Conservation (phyloP, 805 yeast species). For the Yarrowia deformans region DNA sequence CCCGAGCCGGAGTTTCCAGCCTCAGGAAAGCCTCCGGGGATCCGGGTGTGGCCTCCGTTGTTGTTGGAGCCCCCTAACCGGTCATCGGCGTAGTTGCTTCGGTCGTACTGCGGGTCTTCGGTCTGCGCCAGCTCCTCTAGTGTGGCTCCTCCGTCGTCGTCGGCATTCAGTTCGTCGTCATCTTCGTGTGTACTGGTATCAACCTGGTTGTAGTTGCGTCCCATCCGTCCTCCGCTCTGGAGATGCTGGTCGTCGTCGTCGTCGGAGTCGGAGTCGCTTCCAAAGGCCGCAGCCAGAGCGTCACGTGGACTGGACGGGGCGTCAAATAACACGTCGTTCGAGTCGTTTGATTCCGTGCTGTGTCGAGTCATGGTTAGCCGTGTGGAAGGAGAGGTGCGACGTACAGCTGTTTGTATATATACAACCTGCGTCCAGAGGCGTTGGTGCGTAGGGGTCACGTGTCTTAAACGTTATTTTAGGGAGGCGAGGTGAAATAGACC, state of each 20-base stretch:
- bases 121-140: conserved; percentile 35
- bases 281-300: conserved; percentile 44
- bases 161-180: conserved; percentile 4
- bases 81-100: conserved; percentile 30
- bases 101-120: conserved; percentile 30
- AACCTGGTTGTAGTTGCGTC: conserved; percentile 34
- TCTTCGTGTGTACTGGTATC: conserved; percentile 16
- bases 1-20: neutral
- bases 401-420: neutral
- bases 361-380: conserved; percentile 27
- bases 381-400: neutral
- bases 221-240: conserved; percentile 20
- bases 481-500: neutral
- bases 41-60: conserved; percentile 26
- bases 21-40: conserved; percentile 7
- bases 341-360: conserved; percentile 29
- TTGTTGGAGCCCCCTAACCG: conserved; percentile 20
- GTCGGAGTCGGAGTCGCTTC: conserved; percentile 41
- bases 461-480: conserved; percentile 2
- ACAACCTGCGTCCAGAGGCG: conserved; percentile 14
- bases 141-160: conserved; percentile 18
- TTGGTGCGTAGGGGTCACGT: conserved; percentile 15
- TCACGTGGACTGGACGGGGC: conserved; percentile 39
- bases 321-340: conserved; percentile 39
- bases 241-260: conserved; percentile 41